Base-by-base conservation (phyloP, 2,329 filamentous ascomycete genomes). In the Ceratocystis ficicola region DNA sequence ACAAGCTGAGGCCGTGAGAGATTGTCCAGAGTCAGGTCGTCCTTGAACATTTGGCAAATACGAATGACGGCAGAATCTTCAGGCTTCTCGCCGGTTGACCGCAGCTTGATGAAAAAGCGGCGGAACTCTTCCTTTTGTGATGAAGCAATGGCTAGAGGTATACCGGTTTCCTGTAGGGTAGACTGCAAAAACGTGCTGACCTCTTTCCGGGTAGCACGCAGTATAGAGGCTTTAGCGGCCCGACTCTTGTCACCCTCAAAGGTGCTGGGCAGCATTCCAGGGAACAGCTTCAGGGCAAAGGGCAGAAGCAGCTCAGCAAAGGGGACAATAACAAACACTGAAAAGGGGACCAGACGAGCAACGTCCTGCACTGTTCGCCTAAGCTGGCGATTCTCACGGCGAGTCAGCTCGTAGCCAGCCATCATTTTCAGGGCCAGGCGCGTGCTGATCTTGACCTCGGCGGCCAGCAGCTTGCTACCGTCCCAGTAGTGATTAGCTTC, bases 11-110 rank as follows among this genome's bases (percentile, higher is more conserved):
- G 94, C 69, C 94, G 84, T 20, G 92, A 96, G 70, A 99, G 79
- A 77, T 99, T 99, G 84, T 99, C 94, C 41, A 99, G 82, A 0
- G 94, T 99, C 72, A 99, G 75, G 75, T 99, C 94, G 74, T 99
- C 94, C 76, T 94, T 95, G 84, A 99, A 99, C 70, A 95, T 88
- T 81, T 96, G 95, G 85, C 94, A 97, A 69, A 99, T 93, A 77
- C 94, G 96, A 80, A 99, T 95, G 69, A 99, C 90, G 73, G 99
- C 94, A 70, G 92, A 83, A 65, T 86, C 83, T 3, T 89, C 94
- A 0, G 94, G 94, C 59, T 87, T 82, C 78, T 97, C 93, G 69
- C 93, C 94, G 0, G 93, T 96, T 20, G 90, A 86, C 65, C 94
- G 83, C 69, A 97, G 84, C 80, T 99, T 99, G 74, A 90, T 88